phyloP scores from a whole-genome alignment of 1,139 yeast species.

The Magnusiomyces starmeri region DNA sequence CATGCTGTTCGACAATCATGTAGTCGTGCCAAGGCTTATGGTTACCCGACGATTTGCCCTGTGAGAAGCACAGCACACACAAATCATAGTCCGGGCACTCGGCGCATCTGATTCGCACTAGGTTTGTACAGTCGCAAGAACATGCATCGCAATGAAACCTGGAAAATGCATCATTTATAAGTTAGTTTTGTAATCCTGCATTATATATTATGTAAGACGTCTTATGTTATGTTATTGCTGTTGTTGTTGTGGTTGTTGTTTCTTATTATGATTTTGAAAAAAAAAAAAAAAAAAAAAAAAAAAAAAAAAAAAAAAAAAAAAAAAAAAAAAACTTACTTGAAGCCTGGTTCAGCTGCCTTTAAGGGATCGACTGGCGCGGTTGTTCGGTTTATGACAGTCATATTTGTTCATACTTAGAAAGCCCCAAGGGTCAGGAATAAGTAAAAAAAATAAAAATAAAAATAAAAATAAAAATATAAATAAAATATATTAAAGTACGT shows the following conservation, averaged over 20 bases:
- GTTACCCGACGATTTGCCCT: conserved; percentile 70
- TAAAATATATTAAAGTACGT: too few relatives aligned
- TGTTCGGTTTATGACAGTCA: conserved; percentile 36
- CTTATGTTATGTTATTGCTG: background rate
- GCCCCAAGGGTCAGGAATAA: too few relatives aligned
- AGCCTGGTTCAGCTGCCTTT: conserved; percentile 34
- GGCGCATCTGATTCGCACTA: conserved; percentile 88
- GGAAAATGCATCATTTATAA: background rate
- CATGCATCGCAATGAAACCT: conserved; percentile 88
- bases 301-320: conserved; percentile 1
- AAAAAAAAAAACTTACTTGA: conserved; percentile 24
- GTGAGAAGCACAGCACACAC: conserved; percentile 93
- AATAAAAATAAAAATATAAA: too few relatives aligned
- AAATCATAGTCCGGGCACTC: conserved; percentile 88
- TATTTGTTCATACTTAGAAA: conserved; percentile 16
- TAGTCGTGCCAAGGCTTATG: conserved; percentile 96
- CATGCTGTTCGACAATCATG: conserved; percentile 84
- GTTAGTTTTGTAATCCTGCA: background rate
- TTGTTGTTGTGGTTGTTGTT: too few relatives aligned
- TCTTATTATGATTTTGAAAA: background rate
- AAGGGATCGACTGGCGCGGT: conserved; percentile 29
- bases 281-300: background rate
- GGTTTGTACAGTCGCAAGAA: conserved; percentile 85
- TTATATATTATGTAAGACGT: background rate
- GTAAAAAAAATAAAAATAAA: too few relatives aligned